Evolutionary conservation across 257 asterid genomes (phyloP).

Genomic region (Ocimum tenuiflorum): DNA sequence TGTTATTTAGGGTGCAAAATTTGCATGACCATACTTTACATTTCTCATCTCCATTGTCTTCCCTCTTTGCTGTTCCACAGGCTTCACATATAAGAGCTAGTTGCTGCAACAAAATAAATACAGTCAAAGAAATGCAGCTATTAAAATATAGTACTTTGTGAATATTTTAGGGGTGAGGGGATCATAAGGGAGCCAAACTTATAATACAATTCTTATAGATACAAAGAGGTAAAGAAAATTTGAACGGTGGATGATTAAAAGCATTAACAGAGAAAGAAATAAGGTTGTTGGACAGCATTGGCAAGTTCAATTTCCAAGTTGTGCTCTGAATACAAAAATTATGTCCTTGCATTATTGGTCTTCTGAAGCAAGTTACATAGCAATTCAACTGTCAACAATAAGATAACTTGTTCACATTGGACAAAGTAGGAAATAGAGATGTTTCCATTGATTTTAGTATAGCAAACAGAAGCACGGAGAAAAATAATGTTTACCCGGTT

Average conservation of each 20-base stretch:
- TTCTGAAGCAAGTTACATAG: background rate
- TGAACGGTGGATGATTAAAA: background rate
- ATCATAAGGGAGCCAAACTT: background rate
- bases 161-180: background rate
- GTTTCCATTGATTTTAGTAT: background rate
- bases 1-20: slow-evolving; percentile 70
- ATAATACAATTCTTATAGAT: background rate
- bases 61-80: slow-evolving; percentile 47
- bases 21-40: slow-evolving; percentile 64
- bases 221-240: background rate
- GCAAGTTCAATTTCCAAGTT: background rate
- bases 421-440: background rate
- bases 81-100: slow-evolving; percentile 53
- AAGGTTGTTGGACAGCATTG: background rate
- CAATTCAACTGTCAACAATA: background rate
- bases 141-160: background rate
- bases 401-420: background rate
- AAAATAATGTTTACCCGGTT: slow-evolving; percentile 42
- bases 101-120: slow-evolving; percentile 35
- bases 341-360: background rate
- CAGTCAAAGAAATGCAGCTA: background rate
- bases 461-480: background rate
- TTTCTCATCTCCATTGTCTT: slow-evolving; percentile 25
- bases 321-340: background rate
- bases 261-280: background rate